Conservation (phyloP, 1,284 basidiomycete species). For the Ustilago hordei region DNA sequence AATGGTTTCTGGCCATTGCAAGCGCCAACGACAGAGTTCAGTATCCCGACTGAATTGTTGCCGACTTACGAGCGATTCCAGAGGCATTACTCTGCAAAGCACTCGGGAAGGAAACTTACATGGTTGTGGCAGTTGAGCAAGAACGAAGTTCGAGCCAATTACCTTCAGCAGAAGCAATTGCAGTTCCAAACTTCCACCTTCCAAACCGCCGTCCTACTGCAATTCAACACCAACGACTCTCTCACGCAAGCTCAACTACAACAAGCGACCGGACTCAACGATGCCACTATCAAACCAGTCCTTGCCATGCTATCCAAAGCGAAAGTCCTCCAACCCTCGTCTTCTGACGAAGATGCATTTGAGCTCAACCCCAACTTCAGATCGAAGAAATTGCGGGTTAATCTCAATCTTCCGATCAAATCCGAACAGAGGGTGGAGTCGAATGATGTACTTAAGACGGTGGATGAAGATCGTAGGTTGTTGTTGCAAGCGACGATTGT, state of each 20-base stretch:
- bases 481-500: constrained; percentile 98
- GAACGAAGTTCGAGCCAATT: constrained; percentile 93
- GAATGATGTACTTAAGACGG: constrained; percentile 89
- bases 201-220: constrained; percentile 92
- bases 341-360: constrained; percentile 76
- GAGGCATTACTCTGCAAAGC: constrained; percentile 92
- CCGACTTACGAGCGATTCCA: constrained; percentile 91
- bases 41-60: constrained; percentile 87
- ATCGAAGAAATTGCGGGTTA: constrained; percentile 87
- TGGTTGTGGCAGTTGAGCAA: constrained; percentile 99
- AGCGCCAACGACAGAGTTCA: constrained; percentile 84
- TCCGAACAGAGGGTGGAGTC: constrained; percentile 93
- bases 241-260: constrained; percentile 84
- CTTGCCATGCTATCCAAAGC: constrained; percentile 86
- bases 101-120: constrained; percentile 92
- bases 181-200: constrained; percentile 94
- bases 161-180: constrained; percentile 87
- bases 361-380: constrained; percentile 83
- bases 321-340: constrained; percentile 79
- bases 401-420: constrained; percentile 93
- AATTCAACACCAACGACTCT: constrained; percentile 89
- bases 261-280: constrained; percentile 84
- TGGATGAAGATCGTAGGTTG: constrained; percentile 97
- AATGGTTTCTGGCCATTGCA: constrained; percentile 97
- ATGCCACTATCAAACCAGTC: constrained; percentile 86